Conservation (phyloP, 2,329 filamentous ascomycete species). For the Pestalotiopsis sp. region DNA sequence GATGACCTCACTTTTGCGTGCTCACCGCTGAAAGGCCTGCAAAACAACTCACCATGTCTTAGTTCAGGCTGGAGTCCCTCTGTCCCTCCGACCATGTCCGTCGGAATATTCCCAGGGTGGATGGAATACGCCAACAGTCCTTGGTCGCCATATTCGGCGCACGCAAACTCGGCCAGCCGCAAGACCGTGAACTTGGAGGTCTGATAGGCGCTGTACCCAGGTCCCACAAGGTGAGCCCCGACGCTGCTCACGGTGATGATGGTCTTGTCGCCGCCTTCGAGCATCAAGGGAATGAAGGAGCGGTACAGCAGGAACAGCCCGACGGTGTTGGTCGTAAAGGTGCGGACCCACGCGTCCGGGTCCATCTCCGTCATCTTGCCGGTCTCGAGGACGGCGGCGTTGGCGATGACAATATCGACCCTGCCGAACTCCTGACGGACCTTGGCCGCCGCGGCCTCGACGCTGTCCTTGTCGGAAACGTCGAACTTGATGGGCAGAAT, state of each 20-base stretch:
- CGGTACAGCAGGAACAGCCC: conserved; percentile 47
- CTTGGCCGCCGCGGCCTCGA: conserved; percentile 24
- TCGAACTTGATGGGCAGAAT: conserved; percentile 36
- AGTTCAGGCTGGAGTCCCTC: not conserved
- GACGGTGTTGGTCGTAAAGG: conserved; percentile 50
- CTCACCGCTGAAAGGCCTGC: not conserved
- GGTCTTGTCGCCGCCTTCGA: conserved; percentile 32
- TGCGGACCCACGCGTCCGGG: conserved; percentile 38
- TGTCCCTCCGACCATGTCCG: conserved; percentile 30
- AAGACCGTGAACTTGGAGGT: conserved; percentile 46
- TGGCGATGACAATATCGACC: conserved; percentile 9
- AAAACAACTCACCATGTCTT: not conserved
- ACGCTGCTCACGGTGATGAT: conserved; percentile 46
- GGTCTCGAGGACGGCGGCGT: conserved; percentile 19
- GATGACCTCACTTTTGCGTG: not conserved
- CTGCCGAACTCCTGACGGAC: conserved; percentile 10
- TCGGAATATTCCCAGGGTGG: conserved; percentile 44
- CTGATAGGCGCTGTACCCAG: conserved; percentile 42
- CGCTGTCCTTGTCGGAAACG: conserved; percentile 32
- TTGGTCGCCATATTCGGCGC: conserved; percentile 41
- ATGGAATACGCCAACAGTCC: conserved; percentile 43
- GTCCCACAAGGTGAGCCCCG: conserved; percentile 33
- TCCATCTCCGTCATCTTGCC: conserved; percentile 27
- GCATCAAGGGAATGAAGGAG: conserved; percentile 46
- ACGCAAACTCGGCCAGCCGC: conserved; percentile 47